These are phyloP conservation scores for Ophiocordyceps robertsii DNA, from an alignment of 2,329 filamentous ascomycete species.

Conservation along the genomic window DNA sequence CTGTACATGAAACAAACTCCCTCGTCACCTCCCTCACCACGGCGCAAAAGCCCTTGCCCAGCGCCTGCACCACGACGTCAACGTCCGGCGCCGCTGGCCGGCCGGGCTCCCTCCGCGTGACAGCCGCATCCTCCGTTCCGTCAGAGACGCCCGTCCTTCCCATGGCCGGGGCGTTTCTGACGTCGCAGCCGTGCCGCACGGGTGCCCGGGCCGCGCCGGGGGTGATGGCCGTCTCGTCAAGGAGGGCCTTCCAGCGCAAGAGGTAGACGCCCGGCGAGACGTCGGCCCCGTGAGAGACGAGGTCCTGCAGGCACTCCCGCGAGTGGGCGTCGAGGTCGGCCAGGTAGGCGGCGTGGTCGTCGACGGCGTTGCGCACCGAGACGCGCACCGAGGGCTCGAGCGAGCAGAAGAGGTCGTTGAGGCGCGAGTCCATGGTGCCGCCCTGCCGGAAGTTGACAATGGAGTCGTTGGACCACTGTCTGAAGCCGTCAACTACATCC, in stretches of 20 bases:
- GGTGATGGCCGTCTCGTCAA: slow-evolving; percentile 58
- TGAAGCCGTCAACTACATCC: slow-evolving; percentile 47
- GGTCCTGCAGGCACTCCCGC: too few species aligned
- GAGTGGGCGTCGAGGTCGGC: slow-evolving; percentile 28
- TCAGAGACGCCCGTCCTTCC: slow-evolving; percentile 24
- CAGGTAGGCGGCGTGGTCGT: slow-evolving; percentile 50
- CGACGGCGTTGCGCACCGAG: slow-evolving; percentile 38
- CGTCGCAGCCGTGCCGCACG: slow-evolving; percentile 40
- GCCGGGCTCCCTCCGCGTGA: too few species aligned
- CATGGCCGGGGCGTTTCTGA: slow-evolving; percentile 26
- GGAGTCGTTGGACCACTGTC: slow-evolving; percentile 44
- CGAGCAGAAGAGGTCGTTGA: slow-evolving; percentile 27
- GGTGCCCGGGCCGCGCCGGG: too few species aligned
- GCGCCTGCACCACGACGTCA: slow-evolving; percentile 13
- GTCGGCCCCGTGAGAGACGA: too few species aligned
- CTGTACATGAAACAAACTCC: too few species aligned
- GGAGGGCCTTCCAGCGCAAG: slow-evolving; percentile 55
- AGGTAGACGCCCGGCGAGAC: slow-evolving; percentile 66
- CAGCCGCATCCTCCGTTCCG: slow-evolving; percentile 7
- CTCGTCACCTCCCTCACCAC: slow-evolving; percentile 26
- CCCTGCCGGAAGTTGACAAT: slow-evolving; percentile 37
- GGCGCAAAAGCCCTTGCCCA: slow-evolving; percentile 26
- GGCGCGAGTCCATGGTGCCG: slow-evolving; percentile 11
- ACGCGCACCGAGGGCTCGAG: slow-evolving; percentile 33
- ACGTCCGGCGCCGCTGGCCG: slow-evolving; percentile 15